Conservation (phyloP, 1,284 basidiomycete species). For the Malassezia obtusa region DNA sequence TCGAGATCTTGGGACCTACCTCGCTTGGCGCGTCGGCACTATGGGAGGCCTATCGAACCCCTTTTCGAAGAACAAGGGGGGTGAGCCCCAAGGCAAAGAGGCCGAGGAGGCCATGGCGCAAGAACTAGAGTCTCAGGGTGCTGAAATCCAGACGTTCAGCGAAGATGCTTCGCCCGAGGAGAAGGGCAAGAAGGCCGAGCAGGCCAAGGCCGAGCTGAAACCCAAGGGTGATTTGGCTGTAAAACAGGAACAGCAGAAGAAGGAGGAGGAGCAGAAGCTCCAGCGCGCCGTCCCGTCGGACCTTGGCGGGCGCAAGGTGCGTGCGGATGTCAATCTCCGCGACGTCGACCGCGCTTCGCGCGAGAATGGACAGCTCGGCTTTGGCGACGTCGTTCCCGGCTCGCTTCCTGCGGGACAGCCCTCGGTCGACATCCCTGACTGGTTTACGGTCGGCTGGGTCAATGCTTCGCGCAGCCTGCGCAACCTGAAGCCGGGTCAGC, state of each 20-base stretch:
- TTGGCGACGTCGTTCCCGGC: slow-evolving; percentile 24
- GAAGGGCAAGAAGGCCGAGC: slow-evolving; percentile 32
- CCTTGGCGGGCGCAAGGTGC: slow-evolving; percentile 29
- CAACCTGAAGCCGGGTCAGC: slow-evolving; percentile 17
- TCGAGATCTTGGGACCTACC: too few species aligned
- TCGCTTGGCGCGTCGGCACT: neutral
- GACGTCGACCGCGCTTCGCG: slow-evolving; percentile 37
- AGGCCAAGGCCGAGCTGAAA: slow-evolving; percentile 25
- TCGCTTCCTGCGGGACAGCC: slow-evolving; percentile 29
- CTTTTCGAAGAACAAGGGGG: neutral
- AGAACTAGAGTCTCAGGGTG: slow-evolving; percentile 27
- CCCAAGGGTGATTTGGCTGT: slow-evolving; percentile 21
- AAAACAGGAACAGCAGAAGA: slow-evolving; percentile 9
- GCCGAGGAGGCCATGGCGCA: slow-evolving; percentile 22
- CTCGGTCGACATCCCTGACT: slow-evolving; percentile 24
- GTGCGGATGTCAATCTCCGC: slow-evolving; percentile 28
- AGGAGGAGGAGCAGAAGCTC: slow-evolving; percentile 6
- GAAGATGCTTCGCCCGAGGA: slow-evolving; percentile 39
- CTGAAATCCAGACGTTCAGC: slow-evolving; percentile 33
- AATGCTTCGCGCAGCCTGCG: slow-evolving; percentile 23
- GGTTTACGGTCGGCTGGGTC: slow-evolving; percentile 38
- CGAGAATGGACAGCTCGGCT: slow-evolving; percentile 26
- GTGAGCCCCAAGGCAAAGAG: slow-evolving; percentile 14
- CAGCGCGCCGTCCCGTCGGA: slow-evolving; percentile 27
- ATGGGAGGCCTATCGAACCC: slow-evolving; percentile 9